Base-by-base conservation (phyloP, 805 yeast genomes). In the Candida piceae region DNA sequence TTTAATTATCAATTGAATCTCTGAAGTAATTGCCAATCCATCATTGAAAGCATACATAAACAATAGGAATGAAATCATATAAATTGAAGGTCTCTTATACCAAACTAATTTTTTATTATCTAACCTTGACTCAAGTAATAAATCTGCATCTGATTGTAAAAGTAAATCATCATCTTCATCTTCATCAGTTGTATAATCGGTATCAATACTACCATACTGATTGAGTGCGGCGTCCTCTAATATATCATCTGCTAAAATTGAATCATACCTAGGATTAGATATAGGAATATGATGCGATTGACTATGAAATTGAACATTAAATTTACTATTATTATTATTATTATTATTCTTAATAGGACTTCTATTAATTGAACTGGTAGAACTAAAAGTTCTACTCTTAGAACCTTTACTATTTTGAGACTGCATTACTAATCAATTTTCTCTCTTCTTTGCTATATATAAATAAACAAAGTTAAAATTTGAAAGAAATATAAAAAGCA, bases 61-160 rank as follows among this genome's bases (percentile, higher is more conserved):
- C 2, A 70, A 30, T 1, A 68, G 54, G 2, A 63, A 26, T 18
- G 78, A 66, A 10, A 80, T 52, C 60, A 75, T 63, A n/a, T 60
- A 46, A 7, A 77, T 58, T 3, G 81, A 70, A 0, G 89, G 89
- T 29, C 81, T 62, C 20, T 62, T 63, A 36, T 70, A 58, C 83
- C 85, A 80, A 15, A 66, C 64, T 20, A 74, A 37, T 3, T 61
- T 40, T 41, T 60, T 53, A 50, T 46, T 40, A 5, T 62, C 55
- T 3, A 48, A 18, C 30, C 79, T 61, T 35, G 71, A 72, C 42
- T 77, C 80, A 12, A 72, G 49, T 12, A 74, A 52, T 70, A 79
- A 69, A 6, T 69, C 53, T 7, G 64, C 62, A 38, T 72, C 78
- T 28, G 44, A 35, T 17, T 44, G 45, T 8, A 66, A 72, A 5